phyloP scores from a whole-genome alignment of 1,284 basidiomycete genomes.

The Psilocybe mexicana region DNA sequence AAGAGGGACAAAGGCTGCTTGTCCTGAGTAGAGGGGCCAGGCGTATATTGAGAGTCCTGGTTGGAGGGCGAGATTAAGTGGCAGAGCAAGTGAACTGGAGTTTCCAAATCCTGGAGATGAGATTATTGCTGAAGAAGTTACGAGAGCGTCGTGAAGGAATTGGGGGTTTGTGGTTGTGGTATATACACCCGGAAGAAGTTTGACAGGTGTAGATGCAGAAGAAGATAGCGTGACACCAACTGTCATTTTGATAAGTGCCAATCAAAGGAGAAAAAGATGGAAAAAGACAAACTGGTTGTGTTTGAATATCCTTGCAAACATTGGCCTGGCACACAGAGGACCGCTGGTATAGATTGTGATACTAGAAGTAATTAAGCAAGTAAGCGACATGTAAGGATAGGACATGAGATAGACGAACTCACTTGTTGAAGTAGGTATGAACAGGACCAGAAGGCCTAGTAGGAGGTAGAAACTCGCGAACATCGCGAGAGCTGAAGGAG shows the following conservation, averaged over 20 bases:
- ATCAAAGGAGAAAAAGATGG: background rate
- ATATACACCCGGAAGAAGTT: constrained; percentile 73
- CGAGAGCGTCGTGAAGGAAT: constrained; percentile 63
- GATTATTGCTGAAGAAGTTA: constrained; percentile 56
- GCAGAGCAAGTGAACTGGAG: constrained; percentile 53
- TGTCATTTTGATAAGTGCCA: constrained; percentile 29
- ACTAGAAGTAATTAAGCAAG: constrained; percentile 27
- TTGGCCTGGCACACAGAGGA: constrained; percentile 78
- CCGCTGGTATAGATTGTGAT: constrained; percentile 55
- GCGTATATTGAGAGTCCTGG: constrained; percentile 66
- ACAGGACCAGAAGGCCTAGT: constrained; percentile 14
- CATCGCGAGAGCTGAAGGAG: constrained; percentile 25
- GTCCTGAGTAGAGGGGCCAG: constrained; percentile 59
- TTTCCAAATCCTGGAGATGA: constrained; percentile 64
- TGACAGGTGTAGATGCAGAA: constrained; percentile 49
- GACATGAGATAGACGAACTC: background rate
- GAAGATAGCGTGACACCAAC: constrained; percentile 66
- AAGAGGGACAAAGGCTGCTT: constrained; percentile 55
- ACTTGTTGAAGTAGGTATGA: constrained; percentile 21
- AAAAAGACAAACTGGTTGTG: constrained; percentile 55
- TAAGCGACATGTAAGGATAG: background rate
- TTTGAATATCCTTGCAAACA: constrained; percentile 75
- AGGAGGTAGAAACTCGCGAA: constrained; percentile 21
- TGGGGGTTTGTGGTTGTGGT: constrained; percentile 64
- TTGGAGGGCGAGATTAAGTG: constrained; percentile 61